Base-by-base conservation (phyloP, 495 filamentous ascomycete species). In the Hypoxylon intermedium region DNA sequence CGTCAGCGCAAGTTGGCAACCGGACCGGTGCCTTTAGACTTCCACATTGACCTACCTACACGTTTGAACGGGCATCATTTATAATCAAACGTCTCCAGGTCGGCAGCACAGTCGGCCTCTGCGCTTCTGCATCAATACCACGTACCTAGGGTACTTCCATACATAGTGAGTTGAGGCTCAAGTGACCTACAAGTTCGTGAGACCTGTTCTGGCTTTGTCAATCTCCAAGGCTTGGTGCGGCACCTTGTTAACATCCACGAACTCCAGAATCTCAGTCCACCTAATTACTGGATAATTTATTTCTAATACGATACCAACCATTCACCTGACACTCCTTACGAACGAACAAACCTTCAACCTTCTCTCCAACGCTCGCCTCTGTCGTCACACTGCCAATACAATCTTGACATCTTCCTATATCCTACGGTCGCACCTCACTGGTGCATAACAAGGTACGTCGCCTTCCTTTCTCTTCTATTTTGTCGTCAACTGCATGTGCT, bases 201-300 rank as follows among this genome's bases (percentile, higher is more conserved):
- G 13, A 9, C 19, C 11, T 21, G 50, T 13, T n/a, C n/a, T n/a
- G n/a, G n/a, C n/a, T n/a, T n/a, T n/a, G n/a, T n/a, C n/a, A n/a
- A n/a, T n/a, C n/a, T n/a, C n/a, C n/a, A n/a, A n/a, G n/a, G n/a
- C n/a, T n/a, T n/a, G n/a, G n/a, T n/a, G n/a, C n/a, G n/a, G n/a
- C n/a, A n/a, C n/a, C n/a, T n/a, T n/a, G n/a, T n/a, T n/a, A n/a
- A n/a, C 43, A 36, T 16, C 19, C 15, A 51, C 41, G 58, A 36
- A 23, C 33, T 50, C 20, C 43, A 26, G 34, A 61, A n/a, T 44
- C 43, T 54, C 13, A 15, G 28, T 13, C 20, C 49, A 49, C 47
- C 50, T 37, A 60, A 26, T 26, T 26, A 7, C 24, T 7, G 24
- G 24, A 4, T 4, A 3, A 3, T 26, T 7, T 7, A 7, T 26